Conservation (phyloP, 176 grass and related monocot species). For the Phoenix dactylifera region DNA sequence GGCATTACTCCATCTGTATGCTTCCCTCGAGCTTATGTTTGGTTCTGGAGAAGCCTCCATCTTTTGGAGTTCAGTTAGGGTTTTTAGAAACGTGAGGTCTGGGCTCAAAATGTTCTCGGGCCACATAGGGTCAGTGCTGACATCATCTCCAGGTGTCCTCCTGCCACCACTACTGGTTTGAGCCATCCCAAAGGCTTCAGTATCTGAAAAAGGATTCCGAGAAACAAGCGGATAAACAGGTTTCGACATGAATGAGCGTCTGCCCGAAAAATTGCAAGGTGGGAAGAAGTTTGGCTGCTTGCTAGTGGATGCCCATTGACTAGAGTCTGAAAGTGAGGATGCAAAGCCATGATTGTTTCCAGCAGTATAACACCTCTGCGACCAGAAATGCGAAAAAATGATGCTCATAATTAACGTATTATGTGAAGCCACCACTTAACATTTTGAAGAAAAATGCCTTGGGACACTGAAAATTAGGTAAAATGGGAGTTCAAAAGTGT, state of each 20-base stretch:
- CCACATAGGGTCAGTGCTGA: slow-evolving; percentile 49
- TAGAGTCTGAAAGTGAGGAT: slow-evolving; percentile 71
- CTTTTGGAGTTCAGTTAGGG: slow-evolving; percentile 68
- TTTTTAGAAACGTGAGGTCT: slow-evolving; percentile 62
- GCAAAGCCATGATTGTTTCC: slow-evolving; percentile 67
- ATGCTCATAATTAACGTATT: not conserved
- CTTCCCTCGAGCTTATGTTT: slow-evolving; percentile 69
- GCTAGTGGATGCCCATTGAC: slow-evolving; percentile 55
- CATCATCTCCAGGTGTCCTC: slow-evolving; percentile 59
- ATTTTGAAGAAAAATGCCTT: not conserved
- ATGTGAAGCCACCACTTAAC: not conserved
- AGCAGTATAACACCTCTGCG: slow-evolving; percentile 64
- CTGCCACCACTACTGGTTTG: slow-evolving; percentile 53
- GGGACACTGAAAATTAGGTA: not conserved
- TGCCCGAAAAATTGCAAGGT: slow-evolving; percentile 53
- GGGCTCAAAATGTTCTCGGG: slow-evolving; percentile 45
- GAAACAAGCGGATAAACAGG: slow-evolving; percentile 88
- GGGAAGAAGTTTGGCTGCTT: slow-evolving; percentile 45
- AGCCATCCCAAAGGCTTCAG: slow-evolving; percentile 42
- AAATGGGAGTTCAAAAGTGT: slow-evolving; percentile 7
- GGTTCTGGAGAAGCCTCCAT: slow-evolving; percentile 68
- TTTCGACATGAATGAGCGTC: slow-evolving; percentile 90
- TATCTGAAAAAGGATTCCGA: slow-evolving; percentile 76
- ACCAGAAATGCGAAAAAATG: slow-evolving; percentile 1
- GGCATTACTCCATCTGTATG: slow-evolving; percentile 89